Base-by-base conservation (phyloP, 495 filamentous ascomycete genomes). In the Penicillium macrosclerotiorum region DNA sequence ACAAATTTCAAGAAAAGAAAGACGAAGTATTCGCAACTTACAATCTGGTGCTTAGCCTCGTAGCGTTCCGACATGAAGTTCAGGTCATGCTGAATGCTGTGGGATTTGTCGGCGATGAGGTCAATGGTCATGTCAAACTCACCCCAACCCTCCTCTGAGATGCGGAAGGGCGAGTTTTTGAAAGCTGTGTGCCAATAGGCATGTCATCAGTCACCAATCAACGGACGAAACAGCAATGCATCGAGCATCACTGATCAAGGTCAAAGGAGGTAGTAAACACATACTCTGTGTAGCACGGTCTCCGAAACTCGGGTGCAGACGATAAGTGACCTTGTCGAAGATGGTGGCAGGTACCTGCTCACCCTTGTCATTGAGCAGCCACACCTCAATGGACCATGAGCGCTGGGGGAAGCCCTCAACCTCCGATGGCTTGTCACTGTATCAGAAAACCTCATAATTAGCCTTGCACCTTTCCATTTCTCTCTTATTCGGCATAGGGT, bases 101-200 rank as follows among this genome's bases (percentile, higher is more conserved):
- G 83, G 37, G 96, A 90, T 48, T 90, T 91, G 68, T 95, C 89
- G 18, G 85, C 81, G 53, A 78, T 83, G 22, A 95, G 74, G 39
- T 85, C 77, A 50, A 97, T 92, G 19, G 77, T 73, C 88, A 97
- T 92, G 59, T 97, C 94, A 60, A 99, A 99, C 69, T 99, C 94
- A 58, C 94, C 94, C 94, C 94, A 99, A 55, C 94, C 94, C 66
- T 94, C 85, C 67, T 99, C 94, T 41, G 80, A 71, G 63, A 95
- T 93, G 18, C 80, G 79, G 74, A 97, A 99, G 0, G 93, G 93
- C 0, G 89, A 84, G 27, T 83, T 83, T 57, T 82, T 84, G 74
- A 92, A 79, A 5, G 81, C 89, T 95, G 54, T 54, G 5, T 6
- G 13, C 32, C 7, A 39, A 11, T n/a, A n/a, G n/a, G 23, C 16